Base-by-base conservation (phyloP, 106 monocot genomes). In the Platanthera zijinensis region DNA sequence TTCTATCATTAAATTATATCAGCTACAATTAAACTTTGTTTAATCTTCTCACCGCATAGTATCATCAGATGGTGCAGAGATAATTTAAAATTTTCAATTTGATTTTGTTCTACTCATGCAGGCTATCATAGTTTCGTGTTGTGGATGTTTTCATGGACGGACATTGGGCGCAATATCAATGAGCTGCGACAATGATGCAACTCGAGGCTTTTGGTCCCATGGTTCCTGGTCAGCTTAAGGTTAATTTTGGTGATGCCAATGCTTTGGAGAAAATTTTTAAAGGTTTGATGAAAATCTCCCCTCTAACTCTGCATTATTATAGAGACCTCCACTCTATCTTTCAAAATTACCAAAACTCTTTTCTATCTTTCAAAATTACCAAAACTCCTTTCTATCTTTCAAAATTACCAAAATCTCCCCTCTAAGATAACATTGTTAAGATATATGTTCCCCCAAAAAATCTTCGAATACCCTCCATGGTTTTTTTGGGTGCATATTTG, bases 131-230 rank as follows among this genome's bases (percentile, higher is more conserved):
- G 87, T 99, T 12, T 99, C 99, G 47, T 99, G 99, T 73, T 99
- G 99, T 79, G 99, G 99, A 39, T 99, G 99, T 81, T 99, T 99
- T 78, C 99, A 99, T 90, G 99, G 99, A 28, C 84, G 99, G 46
- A 99, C 99, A 10, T 78, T 99, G 76, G 99, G 83, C 48, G 99
- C 82, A 47, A 92, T 99, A 77, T 99, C 99, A 74, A 99, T 99
- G 99, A 99, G 99, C 74, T 99, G 94, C 72, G 94, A 94, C 74
- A 94, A 99, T 80, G 99, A 94, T 77, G 94, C 99, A 11, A 92
- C 90, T 70, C 82, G 89, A 80, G 99, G 99, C n/a, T 74, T 99
- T 99, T 82, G 99, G 99, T 30, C 99, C 99, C 9, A 83, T 99
- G 54, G 79, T 99, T 70, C 88, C 91, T 63, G 94, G 94, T 13